phyloP scores from a whole-genome alignment of 495 filamentous ascomycete species.

The Neurospora sp. region DNA sequence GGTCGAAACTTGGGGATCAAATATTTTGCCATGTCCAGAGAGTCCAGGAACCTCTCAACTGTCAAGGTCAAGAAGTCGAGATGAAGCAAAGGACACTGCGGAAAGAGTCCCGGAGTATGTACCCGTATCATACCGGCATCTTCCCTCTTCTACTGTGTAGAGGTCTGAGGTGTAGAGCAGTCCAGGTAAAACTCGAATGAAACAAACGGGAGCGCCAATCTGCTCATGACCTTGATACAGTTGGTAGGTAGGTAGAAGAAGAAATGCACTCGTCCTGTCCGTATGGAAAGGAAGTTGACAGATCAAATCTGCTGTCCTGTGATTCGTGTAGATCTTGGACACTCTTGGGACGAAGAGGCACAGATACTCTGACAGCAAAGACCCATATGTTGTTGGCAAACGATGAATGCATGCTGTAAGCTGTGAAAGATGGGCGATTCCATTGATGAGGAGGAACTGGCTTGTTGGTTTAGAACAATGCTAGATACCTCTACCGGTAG shows the following conservation, averaged over 20 bases:
- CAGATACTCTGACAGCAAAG: neutral
- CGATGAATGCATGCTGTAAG: neutral
- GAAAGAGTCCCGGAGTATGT: neutral
- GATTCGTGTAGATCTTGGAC: neutral
- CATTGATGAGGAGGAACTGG: neutral
- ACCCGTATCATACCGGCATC: neutral
- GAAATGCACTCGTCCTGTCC: neutral
- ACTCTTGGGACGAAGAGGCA: neutral
- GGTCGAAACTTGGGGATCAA: neutral
- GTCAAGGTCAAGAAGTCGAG: neutral
- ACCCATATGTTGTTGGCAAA: neutral
- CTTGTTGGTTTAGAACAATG: neutral
- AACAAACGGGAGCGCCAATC: neutral
- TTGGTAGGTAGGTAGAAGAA: neutral
- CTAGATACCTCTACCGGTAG: neutral
- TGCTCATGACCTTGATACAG: neutral
- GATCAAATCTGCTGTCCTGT: neutral
- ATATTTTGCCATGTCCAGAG: neutral
- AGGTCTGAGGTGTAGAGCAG: neutral
- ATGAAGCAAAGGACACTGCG: neutral
- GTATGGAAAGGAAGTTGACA: neutral
- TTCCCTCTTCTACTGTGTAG: neutral
- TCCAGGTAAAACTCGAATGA: neutral
- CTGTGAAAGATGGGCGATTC: neutral
- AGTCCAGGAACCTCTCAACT: neutral